These are phyloP conservation scores for Secale cereale DNA, from an alignment of 176 grass and related monocot genomes.

Conservation along the genomic window DNA sequence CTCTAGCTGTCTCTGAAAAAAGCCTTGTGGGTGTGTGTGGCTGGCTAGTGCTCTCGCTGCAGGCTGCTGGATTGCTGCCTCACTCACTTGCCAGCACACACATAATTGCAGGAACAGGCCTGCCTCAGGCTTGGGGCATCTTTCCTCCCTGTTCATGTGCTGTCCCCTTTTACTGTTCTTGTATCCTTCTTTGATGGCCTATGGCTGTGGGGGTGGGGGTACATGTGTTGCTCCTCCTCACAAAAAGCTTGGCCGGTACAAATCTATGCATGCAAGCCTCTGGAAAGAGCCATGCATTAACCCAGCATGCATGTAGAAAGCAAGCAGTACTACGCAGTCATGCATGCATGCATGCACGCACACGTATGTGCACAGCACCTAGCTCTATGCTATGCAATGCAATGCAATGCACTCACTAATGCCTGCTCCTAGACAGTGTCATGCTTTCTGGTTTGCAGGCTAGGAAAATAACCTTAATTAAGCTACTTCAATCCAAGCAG, in stretches of 20 bases:
- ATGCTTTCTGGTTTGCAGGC: slow-evolving; percentile 25
- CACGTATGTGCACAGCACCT: slow-evolving; percentile 38
- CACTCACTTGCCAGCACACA: slow-evolving; percentile 39
- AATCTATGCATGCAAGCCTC: slow-evolving; percentile 45
- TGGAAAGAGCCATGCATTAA: slow-evolving; percentile 50
- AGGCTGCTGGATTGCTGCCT: slow-evolving; percentile 11
- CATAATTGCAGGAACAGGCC: slow-evolving; percentile 43
- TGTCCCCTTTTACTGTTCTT: slow-evolving; percentile 52
- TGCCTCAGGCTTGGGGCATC: slow-evolving; percentile 50
- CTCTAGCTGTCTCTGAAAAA: slow-evolving; percentile 69
- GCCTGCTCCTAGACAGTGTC: neutral
- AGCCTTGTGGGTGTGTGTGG: slow-evolving; percentile 4
- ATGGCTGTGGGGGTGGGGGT: slow-evolving; percentile 8
- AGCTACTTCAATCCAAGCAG: neutral
- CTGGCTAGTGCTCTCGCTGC: slow-evolving; percentile 43
- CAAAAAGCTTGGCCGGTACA: slow-evolving; percentile 21
- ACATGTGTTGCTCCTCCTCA: slow-evolving; percentile 9
- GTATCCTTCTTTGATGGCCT: slow-evolving; percentile 41
- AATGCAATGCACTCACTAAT: slow-evolving; percentile 2
- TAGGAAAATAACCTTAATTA: neutral
- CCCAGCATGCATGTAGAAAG: slow-evolving; percentile 48
- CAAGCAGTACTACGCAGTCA: neutral
- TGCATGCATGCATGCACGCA: slow-evolving; percentile 41
- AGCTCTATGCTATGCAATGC: slow-evolving; percentile 2
- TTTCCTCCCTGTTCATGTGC: slow-evolving; percentile 54